A percentile compares a stretch with the other conserved stretches of the same genome.
phyloP scores from a whole-genome alignment of 139 green algal species.

The Spirogloea muscicola region DNA sequence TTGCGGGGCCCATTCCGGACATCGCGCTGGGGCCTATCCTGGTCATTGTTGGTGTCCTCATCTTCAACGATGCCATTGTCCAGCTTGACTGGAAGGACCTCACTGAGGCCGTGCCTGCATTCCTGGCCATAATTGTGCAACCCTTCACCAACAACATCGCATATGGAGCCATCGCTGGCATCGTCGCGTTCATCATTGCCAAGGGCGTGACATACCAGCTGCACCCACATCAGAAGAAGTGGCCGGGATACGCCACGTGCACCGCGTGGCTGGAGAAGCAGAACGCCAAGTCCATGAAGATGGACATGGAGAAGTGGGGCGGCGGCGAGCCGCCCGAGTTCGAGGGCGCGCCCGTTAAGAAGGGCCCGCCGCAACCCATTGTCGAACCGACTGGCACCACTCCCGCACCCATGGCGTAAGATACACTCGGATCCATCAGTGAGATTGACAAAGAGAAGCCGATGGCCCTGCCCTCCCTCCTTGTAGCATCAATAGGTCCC shows the following conservation, averaged over 20 bases:
- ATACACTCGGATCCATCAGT: too few species aligned
- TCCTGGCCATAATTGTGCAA: conserved; percentile 75
- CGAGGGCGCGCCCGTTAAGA: too few species aligned
- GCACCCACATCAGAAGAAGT: conserved; percentile 1
- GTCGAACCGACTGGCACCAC: too few species aligned
- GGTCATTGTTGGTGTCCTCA: conserved; percentile 66
- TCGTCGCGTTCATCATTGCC: conserved; percentile 15
- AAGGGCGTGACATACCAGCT: conserved; percentile 24
- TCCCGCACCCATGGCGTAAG: too few species aligned
- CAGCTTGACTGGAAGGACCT: conserved; percentile 63
- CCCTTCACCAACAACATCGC: conserved; percentile 71
- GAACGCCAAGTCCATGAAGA: conserved; percentile 6
- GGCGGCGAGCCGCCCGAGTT: too few species aligned
- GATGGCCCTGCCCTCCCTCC: too few species aligned
- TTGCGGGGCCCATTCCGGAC: conserved; percentile 72
- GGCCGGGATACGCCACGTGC: conserved; percentile 3
- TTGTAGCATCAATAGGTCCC: too few species aligned
- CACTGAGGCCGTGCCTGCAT: conserved; percentile 63
- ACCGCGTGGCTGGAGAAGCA: conserved; percentile 6
- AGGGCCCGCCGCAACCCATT: too few species aligned
- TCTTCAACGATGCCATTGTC: conserved; percentile 41
- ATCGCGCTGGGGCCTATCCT: conserved; percentile 77
- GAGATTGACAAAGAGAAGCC: too few species aligned
- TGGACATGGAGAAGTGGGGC: conserved; percentile 4
- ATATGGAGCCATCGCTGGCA: conserved; percentile 52